Conservation (phyloP, 176 grass and related monocot species). For the Avena insularis region DNA sequence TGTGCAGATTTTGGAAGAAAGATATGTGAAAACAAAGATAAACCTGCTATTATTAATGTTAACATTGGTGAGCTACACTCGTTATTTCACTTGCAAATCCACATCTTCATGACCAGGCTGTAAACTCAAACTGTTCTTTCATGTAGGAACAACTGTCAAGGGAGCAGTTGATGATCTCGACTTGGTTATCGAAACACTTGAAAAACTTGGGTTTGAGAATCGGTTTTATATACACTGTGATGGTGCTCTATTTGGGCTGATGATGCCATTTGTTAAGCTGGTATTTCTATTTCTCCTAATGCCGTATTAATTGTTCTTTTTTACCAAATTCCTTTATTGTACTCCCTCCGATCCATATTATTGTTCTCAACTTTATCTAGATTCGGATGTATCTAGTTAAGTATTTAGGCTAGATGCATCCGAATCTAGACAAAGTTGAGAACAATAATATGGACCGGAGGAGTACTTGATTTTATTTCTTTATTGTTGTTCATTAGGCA, state of each 20-base stretch:
- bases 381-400: too few relatives aligned
- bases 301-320: constrained; percentile 13
- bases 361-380: too few relatives aligned
- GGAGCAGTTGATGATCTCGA: constrained; percentile 82
- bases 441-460: too few relatives aligned
- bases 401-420: too few relatives aligned
- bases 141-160: constrained; percentile 70
- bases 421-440: too few relatives aligned
- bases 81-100: neutral
- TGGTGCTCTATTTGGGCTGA: constrained; percentile 74
- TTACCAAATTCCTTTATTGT: neutral
- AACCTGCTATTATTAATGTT: constrained; percentile 73
- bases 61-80: constrained; percentile 58
- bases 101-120: neutral
- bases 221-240: constrained; percentile 79
- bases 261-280: constrained; percentile 73
- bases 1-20: constrained; percentile 52
- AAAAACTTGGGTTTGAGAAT: constrained; percentile 57
- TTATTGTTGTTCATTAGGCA: constrained; percentile 46
- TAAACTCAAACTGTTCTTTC: neutral
- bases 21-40: constrained; percentile 56
- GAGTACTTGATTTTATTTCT: constrained; percentile 4
- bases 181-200: constrained; percentile 63
- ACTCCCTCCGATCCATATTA: too few relatives aligned
- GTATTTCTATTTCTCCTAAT: constrained; percentile 38